Evolutionary conservation across 441 rosid genomes (phyloP), one percentile per base, ranked within the genome.

Genomic region (Lepidium campestre): DNA sequence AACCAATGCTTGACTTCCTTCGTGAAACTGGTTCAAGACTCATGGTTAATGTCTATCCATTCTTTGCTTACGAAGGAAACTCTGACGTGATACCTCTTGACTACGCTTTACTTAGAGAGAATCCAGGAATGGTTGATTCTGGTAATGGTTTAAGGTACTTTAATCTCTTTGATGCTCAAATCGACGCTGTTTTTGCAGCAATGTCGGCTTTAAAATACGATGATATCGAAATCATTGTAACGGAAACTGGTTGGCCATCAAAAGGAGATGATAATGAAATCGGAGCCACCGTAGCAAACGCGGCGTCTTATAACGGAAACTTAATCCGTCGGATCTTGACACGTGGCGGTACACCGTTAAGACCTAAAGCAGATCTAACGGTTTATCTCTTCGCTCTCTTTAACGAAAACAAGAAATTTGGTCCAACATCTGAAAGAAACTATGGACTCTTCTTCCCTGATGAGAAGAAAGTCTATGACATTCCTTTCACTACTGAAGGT

Each of bases 211-310:
- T 92, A 17, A 84, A 90, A 15, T 90, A 75, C 36, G 88, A 89
- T 4, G 95, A 89, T 15, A 70, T 92, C 4, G 63, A 63, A 22
- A 59, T 92, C 44, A 85, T 86, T 1, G 88, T 92, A 1, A 86
- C 91, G 11, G 98, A 92, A 62, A 92, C 98, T 10, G 95, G 98
- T 0, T 89, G 98, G 98, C 98, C 98, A 0, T 87, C 96, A 0
- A 82, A 86, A 34, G 98, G 98, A 4, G 95, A 87, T 40, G 80
- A 78, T 47, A 86, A 75, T 19, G 96, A 92, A 75, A 31, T 81
- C 10, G 98, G 96, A 4, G 96, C 96, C 0, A 79, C 73, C 20
- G 4, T 80, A 1, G 76, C 39, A 14, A 86, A 89, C 70, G 98
- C 96, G 0, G 94, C 88, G 2, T 83, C 92, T 0, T 91, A 91